Conservation (phyloP, 2,329 filamentous ascomycete species). For the Podosphaera leucotricha region DNA sequence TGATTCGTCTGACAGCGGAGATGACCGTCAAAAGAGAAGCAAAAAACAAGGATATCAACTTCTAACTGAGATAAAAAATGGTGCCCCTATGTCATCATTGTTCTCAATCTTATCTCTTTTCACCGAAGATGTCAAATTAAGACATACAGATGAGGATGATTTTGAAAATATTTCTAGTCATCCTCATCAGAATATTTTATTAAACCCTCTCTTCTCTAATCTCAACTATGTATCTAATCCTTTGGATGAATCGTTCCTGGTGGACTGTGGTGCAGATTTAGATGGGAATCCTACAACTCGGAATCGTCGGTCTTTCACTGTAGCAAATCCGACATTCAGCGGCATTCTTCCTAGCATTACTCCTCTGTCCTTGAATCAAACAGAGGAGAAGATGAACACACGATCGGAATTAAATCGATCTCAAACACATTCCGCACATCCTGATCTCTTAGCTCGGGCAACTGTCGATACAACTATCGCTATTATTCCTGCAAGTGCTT, state of each 20-base stretch:
- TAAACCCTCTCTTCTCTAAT: not conserved
- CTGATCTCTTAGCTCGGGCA: slow-evolving; percentile 88
- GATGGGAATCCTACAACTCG: slow-evolving; percentile 31
- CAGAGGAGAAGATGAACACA: slow-evolving; percentile 9
- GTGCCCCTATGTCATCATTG: slow-evolving; percentile 90
- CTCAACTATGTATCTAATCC: slow-evolving; percentile 14
- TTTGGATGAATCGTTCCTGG: slow-evolving; percentile 14
- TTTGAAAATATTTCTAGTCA: slow-evolving; percentile 12
- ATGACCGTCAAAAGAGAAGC: slow-evolving; percentile 34
- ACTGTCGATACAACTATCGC: slow-evolving; percentile 95
- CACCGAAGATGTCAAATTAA: slow-evolving; percentile 76
- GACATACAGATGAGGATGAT: slow-evolving; percentile 36
- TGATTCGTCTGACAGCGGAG: slow-evolving; percentile 38
- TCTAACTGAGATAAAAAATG: slow-evolving; percentile 90
- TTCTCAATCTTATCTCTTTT: slow-evolving; percentile 96
- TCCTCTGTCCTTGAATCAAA: slow-evolving; percentile 44
- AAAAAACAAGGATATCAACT: slow-evolving; percentile 76
- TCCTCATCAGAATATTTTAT: not conserved
- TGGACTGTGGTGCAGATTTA: slow-evolving; percentile 12
- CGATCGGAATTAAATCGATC: slow-evolving; percentile 20
- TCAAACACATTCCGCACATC: slow-evolving; percentile 59
- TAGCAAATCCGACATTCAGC: slow-evolving; percentile 15
- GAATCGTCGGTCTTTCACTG: slow-evolving; percentile 11
- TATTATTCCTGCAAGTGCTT: slow-evolving; percentile 91
- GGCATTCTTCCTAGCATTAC: slow-evolving; percentile 38